These are phyloP conservation scores for Lentinula raphanica DNA, from an alignment of 768 basidiomycete species.

Conservation along the genomic window DNA sequence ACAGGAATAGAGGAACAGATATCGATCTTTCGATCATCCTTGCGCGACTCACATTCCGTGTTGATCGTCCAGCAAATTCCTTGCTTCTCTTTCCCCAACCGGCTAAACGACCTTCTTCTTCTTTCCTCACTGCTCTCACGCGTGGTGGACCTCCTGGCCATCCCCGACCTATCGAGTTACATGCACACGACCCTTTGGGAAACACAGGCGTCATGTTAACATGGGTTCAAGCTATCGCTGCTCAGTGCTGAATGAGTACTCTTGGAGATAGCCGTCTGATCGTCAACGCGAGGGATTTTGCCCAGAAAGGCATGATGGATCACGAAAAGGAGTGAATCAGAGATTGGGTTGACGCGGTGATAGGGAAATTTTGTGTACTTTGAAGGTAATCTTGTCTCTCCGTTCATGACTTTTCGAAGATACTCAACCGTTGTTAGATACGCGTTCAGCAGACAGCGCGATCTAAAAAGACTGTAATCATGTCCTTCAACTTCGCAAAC, in stretches of 20 bases:
- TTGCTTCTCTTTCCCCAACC: constrained; percentile 71
- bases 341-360: constrained; percentile 73
- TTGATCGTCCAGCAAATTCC: constrained; percentile 47
- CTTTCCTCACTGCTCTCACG: constrained; percentile 85
- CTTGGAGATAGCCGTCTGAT: constrained; percentile 81
- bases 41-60: constrained; percentile 68
- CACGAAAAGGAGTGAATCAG: constrained; percentile 78
- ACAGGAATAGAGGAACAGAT: constrained; percentile 66
- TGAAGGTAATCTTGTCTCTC: constrained; percentile 43
- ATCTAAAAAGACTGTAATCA: constrained; percentile 89
- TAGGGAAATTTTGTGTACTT: constrained; percentile 84
- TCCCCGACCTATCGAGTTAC: constrained; percentile 92
- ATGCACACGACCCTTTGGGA: constrained; percentile 94
- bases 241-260: constrained; percentile 95
- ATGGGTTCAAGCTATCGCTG: constrained; percentile 94
- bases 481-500: constrained; percentile 89
- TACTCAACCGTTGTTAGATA: constrained; percentile 37
- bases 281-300: constrained; percentile 56
- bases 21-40: constrained; percentile 73
- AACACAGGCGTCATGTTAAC: constrained; percentile 99
- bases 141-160: constrained; percentile 80
- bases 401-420: background rate
- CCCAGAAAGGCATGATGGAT: constrained; percentile 32
- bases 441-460: constrained; percentile 92
- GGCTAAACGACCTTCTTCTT: constrained; percentile 77